Percentiles rank a stretch among this genome's conserved stretches.
These are phyloP conservation scores for Penicillium nordicum DNA, from an alignment of 2,329 filamentous ascomycete species.

Conservation along the genomic window DNA sequence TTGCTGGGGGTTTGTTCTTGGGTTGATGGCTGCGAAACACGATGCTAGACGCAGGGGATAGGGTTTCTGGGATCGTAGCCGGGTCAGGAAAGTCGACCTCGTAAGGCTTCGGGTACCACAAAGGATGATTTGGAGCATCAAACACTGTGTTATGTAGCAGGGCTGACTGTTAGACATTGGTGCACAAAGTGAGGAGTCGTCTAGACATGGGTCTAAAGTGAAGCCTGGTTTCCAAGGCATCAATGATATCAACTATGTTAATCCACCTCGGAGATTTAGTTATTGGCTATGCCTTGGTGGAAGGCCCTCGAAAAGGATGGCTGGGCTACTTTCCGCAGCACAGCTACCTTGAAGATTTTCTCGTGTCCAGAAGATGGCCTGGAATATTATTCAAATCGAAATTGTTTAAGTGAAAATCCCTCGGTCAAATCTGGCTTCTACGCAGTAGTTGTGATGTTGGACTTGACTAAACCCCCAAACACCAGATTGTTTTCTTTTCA, in stretches of 20 bases:
- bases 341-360: no score
- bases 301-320: no score
- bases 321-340: no score
- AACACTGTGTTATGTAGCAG: not conserved
- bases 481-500: not conserved
- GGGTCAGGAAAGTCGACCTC: not conserved
- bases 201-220: not conserved
- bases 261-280: no score
- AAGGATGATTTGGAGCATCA: not conserved
- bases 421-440: no score
- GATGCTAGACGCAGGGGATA: not conserved
- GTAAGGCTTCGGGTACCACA: not conserved
- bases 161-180: not conserved
- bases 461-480: not conserved
- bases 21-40: not conserved
- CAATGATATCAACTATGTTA: no score
- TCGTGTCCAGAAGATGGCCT: no score
- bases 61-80: not conserved
- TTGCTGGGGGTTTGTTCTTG: not conserved
- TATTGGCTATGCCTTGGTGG: no score
- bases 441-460: no score
- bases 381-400: no score
- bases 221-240: no score
- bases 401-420: no score
- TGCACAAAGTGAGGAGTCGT: not conserved